These are phyloP conservation scores for Yamadazyma taylorii DNA, from an alignment of 1,139 yeast genomes.

Conservation along the genomic window DNA sequence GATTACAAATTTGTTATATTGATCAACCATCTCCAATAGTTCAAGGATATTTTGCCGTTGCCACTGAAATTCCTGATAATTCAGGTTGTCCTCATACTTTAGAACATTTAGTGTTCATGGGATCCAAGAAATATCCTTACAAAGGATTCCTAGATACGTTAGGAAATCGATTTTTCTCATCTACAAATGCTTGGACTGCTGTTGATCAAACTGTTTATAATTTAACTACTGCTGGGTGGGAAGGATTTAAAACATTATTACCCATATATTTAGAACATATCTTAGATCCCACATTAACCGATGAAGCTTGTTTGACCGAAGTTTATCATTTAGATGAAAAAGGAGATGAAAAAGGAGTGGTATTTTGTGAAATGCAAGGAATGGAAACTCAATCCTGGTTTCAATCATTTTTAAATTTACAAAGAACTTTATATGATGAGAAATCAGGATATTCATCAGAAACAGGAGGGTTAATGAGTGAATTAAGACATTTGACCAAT, in stretches of 20 bases:
- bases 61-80: constrained; percentile 84
- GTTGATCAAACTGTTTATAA: constrained; percentile 96
- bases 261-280: constrained; percentile 92
- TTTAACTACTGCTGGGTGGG: constrained; percentile 93
- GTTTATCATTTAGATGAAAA: constrained; percentile 92
- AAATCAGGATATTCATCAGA: constrained; percentile 85
- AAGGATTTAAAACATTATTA: constrained; percentile 78
- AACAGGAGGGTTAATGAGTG: constrained; percentile 87
- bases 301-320: constrained; percentile 89
- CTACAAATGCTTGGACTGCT: constrained; percentile 97
- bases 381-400: constrained; percentile 81
- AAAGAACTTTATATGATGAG: constrained; percentile 56
- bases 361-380: constrained; percentile 96
- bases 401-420: constrained; percentile 61
- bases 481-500: constrained; percentile 70
- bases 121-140: constrained; percentile 84
- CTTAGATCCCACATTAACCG: constrained; percentile 80
- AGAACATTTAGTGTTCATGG: constrained; percentile 94
- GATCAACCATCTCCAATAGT: constrained; percentile 87
- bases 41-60: constrained; percentile 91
- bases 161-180: constrained; percentile 81
- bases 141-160: constrained; percentile 87
- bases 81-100: constrained; percentile 95
- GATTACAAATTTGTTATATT: constrained; percentile 75
- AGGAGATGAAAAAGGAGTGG: constrained; percentile 94